Evolutionary conservation across 345 rosid genomes (phyloP).

Genomic region (Populus pruinosa): DNA sequence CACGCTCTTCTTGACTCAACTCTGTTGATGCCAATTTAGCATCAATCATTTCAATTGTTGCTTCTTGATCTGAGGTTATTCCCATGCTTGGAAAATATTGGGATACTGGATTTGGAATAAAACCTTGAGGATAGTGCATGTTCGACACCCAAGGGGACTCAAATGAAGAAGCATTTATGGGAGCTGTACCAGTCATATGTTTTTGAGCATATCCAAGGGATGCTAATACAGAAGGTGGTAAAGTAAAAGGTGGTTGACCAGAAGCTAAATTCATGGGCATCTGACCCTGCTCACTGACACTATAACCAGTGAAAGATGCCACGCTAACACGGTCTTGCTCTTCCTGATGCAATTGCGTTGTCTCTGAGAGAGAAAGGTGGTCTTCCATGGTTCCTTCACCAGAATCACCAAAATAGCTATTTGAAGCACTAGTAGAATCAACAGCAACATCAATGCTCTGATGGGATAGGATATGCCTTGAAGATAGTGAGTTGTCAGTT

Average conservation of each 20-base stretch:
- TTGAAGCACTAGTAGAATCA: constrained; percentile 7
- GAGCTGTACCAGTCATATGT: constrained; percentile 4
- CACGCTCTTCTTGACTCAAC: constrained; percentile 3
- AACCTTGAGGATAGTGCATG: constrained; percentile 14
- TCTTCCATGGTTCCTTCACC: background rate
- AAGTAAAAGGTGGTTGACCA: constrained; percentile 2
- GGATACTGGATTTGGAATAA: background rate
- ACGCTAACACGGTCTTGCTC: constrained; percentile 16
- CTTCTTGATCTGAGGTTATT: constrained; percentile 15
- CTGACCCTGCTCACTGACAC: constrained; percentile 11
- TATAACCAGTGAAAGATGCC: constrained; percentile 7
- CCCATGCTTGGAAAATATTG: constrained; percentile 11
- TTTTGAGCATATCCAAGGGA: constrained; percentile 14
- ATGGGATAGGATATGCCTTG: background rate
- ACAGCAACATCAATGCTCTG: constrained; percentile 2
- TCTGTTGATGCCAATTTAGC: constrained; percentile 4
- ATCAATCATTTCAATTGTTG: background rate
- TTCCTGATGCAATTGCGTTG: constrained; percentile 16
- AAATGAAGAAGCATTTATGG: constrained; percentile 1
- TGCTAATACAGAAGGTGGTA: background rate
- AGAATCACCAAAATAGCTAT: background rate
- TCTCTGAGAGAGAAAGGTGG: constrained; percentile 3
- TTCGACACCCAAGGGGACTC: constrained; percentile 6
- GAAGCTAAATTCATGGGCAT: constrained; percentile 10
- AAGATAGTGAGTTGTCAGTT: background rate